These are phyloP conservation scores for Cryptococcus sp. DNA, from an alignment of 1,284 basidiomycete species.

Conservation along the genomic window DNA sequence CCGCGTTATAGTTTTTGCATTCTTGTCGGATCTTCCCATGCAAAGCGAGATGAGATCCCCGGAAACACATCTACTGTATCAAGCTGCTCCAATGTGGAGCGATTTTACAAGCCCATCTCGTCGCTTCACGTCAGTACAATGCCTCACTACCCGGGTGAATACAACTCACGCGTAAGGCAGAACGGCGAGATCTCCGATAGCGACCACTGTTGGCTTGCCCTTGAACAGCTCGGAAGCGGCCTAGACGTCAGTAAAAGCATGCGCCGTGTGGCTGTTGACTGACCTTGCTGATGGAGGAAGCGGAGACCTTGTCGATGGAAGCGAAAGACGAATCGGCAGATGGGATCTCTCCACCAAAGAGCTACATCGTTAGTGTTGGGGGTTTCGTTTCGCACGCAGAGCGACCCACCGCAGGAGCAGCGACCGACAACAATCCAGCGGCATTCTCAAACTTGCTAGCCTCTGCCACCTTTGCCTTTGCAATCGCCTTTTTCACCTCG, in stretches of 20 bases:
- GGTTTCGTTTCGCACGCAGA: too few species aligned
- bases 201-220: slow-evolving; percentile 77
- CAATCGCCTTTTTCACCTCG: slow-evolving; percentile 69
- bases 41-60: too few species aligned
- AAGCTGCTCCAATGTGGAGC: too few species aligned
- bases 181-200: slow-evolving; percentile 66
- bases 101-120: slow-evolving; percentile 57
- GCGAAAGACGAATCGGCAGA: slow-evolving; percentile 56
- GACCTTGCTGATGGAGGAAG: slow-evolving; percentile 61
- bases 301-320: slow-evolving; percentile 59
- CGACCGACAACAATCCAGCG: slow-evolving; percentile 59
- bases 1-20: too few species aligned
- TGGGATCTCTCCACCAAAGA: slow-evolving; percentile 56
- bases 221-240: slow-evolving; percentile 42
- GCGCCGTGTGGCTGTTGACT: slow-evolving; percentile 14
- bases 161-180: slow-evolving; percentile 65
- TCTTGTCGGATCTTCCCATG: too few species aligned
- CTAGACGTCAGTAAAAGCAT: slow-evolving; percentile 9
- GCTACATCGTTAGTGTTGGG: too few species aligned
- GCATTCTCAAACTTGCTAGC: slow-evolving; percentile 64
- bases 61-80: background rate
- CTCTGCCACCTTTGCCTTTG: slow-evolving; percentile 78
- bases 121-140: slow-evolving; percentile 48
- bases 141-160: background rate
- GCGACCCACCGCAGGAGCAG: slow-evolving; percentile 46